A percentile compares a stretch with the other conserved stretches of the same genome.
phyloP scores from a whole-genome alignment of 78 protist genomes.

The Speleostelium caveatum region DNA sequence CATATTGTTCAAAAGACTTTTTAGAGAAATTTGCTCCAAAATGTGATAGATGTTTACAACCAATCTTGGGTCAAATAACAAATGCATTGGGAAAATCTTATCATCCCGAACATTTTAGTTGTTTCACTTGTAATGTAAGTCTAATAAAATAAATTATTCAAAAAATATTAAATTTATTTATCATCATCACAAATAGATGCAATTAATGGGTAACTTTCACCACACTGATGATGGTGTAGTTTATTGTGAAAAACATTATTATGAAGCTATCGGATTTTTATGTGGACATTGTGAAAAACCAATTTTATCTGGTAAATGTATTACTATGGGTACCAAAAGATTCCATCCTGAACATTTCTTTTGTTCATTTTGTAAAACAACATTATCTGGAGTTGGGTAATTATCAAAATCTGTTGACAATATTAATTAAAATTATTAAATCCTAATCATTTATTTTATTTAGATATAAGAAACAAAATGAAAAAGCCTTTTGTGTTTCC shows the following conservation, averaged over 20 bases:
- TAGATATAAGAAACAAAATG: slow-evolving; percentile 52
- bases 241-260: slow-evolving; percentile 72
- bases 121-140: slow-evolving; percentile 52
- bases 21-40: slow-evolving; percentile 79
- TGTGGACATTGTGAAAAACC: slow-evolving; percentile 81
- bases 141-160: neutral
- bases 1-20: slow-evolving; percentile 70
- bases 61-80: slow-evolving; percentile 44
- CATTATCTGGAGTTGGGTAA: slow-evolving; percentile 53
- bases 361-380: slow-evolving; percentile 59
- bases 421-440: neutral
- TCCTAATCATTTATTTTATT: neutral
- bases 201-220: slow-evolving; percentile 37
- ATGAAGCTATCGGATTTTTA: slow-evolving; percentile 55
- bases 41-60: slow-evolving; percentile 48
- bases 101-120: slow-evolving; percentile 79
- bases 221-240: slow-evolving; percentile 57
- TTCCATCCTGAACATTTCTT: slow-evolving; percentile 73
- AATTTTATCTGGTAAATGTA: slow-evolving; percentile 71
- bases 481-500: slow-evolving; percentile 24
- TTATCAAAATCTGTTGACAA: neutral
- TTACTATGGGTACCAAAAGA: slow-evolving; percentile 28
- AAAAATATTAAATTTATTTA: neutral
- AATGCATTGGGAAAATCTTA: slow-evolving; percentile 53
- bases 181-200: neutral